Evolutionary conservation across 768 basidiomycete genomes (phyloP).

Genomic region (Butyriboletus loyo): DNA sequence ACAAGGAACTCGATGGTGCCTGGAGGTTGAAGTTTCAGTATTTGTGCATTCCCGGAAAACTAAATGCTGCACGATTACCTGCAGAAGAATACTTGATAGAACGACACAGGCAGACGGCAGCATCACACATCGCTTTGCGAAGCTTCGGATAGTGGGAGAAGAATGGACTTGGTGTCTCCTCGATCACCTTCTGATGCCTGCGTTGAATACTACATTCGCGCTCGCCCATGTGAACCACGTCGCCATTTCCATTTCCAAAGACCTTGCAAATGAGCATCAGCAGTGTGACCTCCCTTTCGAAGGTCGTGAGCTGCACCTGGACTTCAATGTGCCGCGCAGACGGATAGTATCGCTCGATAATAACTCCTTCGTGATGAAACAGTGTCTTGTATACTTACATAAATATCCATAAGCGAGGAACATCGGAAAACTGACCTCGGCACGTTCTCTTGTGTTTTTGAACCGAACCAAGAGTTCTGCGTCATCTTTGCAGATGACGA

Average conservation of each 20-base stretch:
- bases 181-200: constrained; percentile 70
- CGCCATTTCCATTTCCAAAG: constrained; percentile 60
- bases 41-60: background rate
- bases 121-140: constrained; percentile 47
- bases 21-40: constrained; percentile 10
- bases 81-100: constrained; percentile 56
- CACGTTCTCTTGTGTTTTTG: constrained; percentile 36
- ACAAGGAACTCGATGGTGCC: constrained; percentile 71
- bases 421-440: constrained; percentile 38
- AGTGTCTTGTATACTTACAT: constrained; percentile 32
- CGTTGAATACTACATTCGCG: constrained; percentile 70
- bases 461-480: constrained; percentile 38
- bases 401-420: background rate
- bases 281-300: background rate
- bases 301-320: constrained; percentile 38
- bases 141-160: constrained; percentile 42
- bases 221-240: constrained; percentile 63
- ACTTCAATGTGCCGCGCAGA: constrained; percentile 64
- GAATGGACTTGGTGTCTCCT: constrained; percentile 67
- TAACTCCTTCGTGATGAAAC: constrained; percentile 51
- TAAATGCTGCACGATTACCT: constrained; percentile 32
- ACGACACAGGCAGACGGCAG: constrained; percentile 48
- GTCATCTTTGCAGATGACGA: constrained; percentile 50
- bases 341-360: constrained; percentile 58
- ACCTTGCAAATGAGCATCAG: constrained; percentile 40